phyloP scores from a whole-genome alignment of 306 rosid genomes.

The Citrullus mucosospermus region DNA sequence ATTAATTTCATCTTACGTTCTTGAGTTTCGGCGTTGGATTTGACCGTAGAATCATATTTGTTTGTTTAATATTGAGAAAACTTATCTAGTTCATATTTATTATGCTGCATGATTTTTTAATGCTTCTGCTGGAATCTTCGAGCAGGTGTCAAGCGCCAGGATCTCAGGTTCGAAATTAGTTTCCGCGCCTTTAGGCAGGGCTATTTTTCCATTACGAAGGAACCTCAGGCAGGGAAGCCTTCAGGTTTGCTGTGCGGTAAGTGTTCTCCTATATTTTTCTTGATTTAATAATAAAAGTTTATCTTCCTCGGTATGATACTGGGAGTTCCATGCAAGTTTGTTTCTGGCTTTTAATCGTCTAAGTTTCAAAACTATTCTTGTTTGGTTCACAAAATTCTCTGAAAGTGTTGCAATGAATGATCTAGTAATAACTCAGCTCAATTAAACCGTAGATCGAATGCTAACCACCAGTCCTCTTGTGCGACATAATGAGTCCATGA shows the following conservation, averaged over 20 bases:
- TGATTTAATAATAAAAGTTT: neutral
- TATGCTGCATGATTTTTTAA: neutral
- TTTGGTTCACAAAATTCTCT: neutral
- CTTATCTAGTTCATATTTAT: neutral
- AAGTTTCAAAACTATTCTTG: neutral
- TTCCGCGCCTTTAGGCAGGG: conserved; percentile 42
- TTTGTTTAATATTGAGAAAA: neutral
- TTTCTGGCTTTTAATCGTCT: neutral
- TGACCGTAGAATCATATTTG: neutral
- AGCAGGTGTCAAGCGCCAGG: conserved; percentile 38
- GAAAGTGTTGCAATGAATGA: neutral
- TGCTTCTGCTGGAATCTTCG: conserved; percentile 19
- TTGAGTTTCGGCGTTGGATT: neutral
- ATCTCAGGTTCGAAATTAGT: conserved; percentile 35
- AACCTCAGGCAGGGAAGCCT: conserved; percentile 26
- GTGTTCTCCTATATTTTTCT: neutral
- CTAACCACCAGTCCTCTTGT: neutral
- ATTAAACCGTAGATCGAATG: neutral
- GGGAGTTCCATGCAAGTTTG: neutral
- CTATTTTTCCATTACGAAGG: conserved; percentile 36
- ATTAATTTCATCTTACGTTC: neutral
- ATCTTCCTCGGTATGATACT: neutral
- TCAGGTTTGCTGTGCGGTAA: conserved; percentile 54
- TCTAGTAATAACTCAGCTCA: neutral
- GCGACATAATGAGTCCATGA: neutral